phyloP scores from a whole-genome alignment of 345 rosid genomes.

The Pistacia vera region DNA sequence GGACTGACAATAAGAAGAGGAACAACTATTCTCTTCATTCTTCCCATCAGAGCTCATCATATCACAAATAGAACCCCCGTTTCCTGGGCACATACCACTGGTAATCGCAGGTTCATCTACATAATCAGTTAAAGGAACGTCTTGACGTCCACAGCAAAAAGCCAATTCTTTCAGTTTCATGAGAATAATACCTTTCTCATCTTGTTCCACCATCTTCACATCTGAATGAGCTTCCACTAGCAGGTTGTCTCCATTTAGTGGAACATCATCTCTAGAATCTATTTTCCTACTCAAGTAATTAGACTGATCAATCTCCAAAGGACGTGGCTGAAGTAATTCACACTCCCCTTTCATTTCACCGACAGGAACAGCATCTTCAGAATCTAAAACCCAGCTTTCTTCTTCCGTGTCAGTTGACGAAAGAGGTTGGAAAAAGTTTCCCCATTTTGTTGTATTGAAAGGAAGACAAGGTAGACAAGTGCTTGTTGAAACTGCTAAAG shows the following conservation, averaged over 20 bases:
- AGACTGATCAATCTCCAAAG: constrained; percentile 21
- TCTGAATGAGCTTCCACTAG: constrained; percentile 26
- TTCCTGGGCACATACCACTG: no score
- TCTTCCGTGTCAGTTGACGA: constrained; percentile 31
- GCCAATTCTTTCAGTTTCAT: constrained; percentile 46
- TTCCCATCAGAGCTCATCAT: no score
- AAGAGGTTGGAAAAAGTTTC: constrained; percentile 21
- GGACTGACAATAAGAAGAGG: no score
- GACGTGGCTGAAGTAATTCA: constrained; percentile 24
- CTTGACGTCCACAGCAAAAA: constrained; percentile 14
- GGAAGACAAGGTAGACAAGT: constrained; percentile 22
- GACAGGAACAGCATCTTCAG: constrained; percentile 20
- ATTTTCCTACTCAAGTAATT: constrained; percentile 20
- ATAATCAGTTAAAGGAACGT: no score
- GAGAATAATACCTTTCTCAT: constrained; percentile 38
- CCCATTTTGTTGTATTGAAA: constrained; percentile 21
- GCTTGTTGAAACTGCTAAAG: constrained; percentile 44
- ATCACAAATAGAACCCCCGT: no score
- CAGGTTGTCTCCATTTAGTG: constrained; percentile 24
- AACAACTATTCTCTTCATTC: no score
- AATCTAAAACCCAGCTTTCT: constrained; percentile 28
- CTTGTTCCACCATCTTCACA: constrained; percentile 28
- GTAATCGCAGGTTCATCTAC: no score
- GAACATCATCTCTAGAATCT: constrained; percentile 15
- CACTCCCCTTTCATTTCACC: constrained; percentile 22